A percentile compares a stretch with the other conserved stretches of the same genome.
phyloP scores from a whole-genome alignment of 2,329 filamentous ascomycete species.

The Neonectria sp. region DNA sequence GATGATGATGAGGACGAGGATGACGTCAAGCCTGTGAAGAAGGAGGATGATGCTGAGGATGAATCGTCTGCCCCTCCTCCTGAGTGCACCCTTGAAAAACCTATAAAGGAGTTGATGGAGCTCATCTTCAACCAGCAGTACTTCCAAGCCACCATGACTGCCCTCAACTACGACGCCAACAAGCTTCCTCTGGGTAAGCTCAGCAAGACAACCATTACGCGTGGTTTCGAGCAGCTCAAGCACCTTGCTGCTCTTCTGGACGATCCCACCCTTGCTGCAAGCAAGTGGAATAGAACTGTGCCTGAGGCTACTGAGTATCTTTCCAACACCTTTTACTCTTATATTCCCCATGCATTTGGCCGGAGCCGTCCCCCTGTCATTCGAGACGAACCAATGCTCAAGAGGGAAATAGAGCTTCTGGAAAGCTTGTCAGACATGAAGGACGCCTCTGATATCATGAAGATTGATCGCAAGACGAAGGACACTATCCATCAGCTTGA shows the following conservation, averaged over 20 bases:
- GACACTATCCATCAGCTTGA: slow-evolving; percentile 77
- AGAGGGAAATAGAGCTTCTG: slow-evolving; percentile 83
- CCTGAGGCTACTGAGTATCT: slow-evolving; percentile 69
- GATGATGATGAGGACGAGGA: slow-evolving; percentile 63
- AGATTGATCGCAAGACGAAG: slow-evolving; percentile 66
- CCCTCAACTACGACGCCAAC: slow-evolving; percentile 79
- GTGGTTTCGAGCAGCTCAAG: slow-evolving; percentile 84
- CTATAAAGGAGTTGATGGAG: slow-evolving; percentile 79
- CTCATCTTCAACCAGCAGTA: slow-evolving; percentile 87
- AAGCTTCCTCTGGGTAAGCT: slow-evolving; percentile 90
- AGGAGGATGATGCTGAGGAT: slow-evolving; percentile 54
- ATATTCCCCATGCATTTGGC: slow-evolving; percentile 87
- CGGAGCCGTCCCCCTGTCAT: slow-evolving; percentile 82
- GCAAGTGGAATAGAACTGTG: slow-evolving; percentile 58
- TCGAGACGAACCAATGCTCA: slow-evolving; percentile 68
- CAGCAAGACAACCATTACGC: slow-evolving; percentile 81
- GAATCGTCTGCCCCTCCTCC: slow-evolving; percentile 54
- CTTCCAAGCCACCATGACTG: slow-evolving; percentile 76
- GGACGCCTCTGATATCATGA: slow-evolving; percentile 84
- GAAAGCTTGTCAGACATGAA: slow-evolving; percentile 91
- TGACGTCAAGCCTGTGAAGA: slow-evolving; percentile 50
- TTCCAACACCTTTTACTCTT: slow-evolving; percentile 84
- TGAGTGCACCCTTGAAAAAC: slow-evolving; percentile 70
- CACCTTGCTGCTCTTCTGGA: slow-evolving; percentile 79
- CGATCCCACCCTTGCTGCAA: slow-evolving; percentile 62